Evolutionary conservation across 352 stramenopile species (phyloP).

Genomic region (Phytophthora capsici): DNA sequence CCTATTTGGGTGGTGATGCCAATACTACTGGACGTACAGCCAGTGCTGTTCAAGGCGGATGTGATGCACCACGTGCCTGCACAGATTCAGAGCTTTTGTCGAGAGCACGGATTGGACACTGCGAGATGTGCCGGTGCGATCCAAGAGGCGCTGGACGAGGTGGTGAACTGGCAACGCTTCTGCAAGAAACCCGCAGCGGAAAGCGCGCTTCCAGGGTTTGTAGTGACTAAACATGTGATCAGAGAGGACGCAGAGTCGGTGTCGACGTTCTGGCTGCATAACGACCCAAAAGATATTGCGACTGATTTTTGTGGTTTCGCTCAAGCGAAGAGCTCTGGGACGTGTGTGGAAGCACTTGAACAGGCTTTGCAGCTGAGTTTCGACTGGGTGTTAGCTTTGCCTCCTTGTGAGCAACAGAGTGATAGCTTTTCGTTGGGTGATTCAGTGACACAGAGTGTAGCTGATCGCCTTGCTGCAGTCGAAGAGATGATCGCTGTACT

Average conservation of each 20-base stretch:
- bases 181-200: conserved; percentile 24
- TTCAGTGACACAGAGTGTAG: not conserved
- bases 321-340: not conserved
- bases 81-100: conserved; percentile 55
- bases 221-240: conserved; percentile 49
- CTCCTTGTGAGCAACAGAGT: conserved; percentile 22
- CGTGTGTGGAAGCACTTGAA: conserved; percentile 30
- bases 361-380: conserved; percentile 38
- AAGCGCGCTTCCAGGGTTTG: conserved; percentile 37
- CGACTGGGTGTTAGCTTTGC: conserved; percentile 47
- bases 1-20: conserved; percentile 44
- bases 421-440: not conserved
- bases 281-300: conserved; percentile 46
- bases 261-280: conserved; percentile 41
- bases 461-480: conserved; percentile 24
- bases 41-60: conserved; percentile 47
- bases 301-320: conserved; percentile 52
- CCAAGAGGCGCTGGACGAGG: conserved; percentile 28
- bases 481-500: conserved; percentile 34
- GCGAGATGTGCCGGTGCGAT: conserved; percentile 32
- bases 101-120: conserved; percentile 34
- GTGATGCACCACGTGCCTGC: conserved; percentile 19
- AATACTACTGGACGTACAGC: conserved; percentile 61
- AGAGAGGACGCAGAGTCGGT: not conserved
- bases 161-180: conserved; percentile 38